Conservation (phyloP, 176 grass and related monocot genomes). For the Cenchrus fungigraminus region DNA sequence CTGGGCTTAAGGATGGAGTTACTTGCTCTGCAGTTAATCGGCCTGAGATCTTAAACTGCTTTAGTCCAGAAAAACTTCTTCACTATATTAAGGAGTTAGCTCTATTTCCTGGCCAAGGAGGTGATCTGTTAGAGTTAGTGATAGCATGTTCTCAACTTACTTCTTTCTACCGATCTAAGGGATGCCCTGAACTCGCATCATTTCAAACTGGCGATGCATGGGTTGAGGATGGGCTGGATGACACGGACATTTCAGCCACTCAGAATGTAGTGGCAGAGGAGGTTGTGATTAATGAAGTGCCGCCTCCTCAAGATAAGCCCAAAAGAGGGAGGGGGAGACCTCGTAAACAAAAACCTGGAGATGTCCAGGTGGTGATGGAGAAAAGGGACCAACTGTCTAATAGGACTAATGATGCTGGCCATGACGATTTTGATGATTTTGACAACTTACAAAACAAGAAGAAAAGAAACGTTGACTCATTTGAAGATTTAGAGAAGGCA, state of each 20-base stretch:
- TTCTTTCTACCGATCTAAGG: slow-evolving; percentile 78
- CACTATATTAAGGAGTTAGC: slow-evolving; percentile 70
- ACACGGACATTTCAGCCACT: slow-evolving; percentile 19
- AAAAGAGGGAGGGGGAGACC: slow-evolving; percentile 80
- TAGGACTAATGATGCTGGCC: slow-evolving; percentile 47
- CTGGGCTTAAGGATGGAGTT: slow-evolving; percentile 78
- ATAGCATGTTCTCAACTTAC: slow-evolving; percentile 80
- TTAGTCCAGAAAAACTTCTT: slow-evolving; percentile 71
- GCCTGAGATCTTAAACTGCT: slow-evolving; percentile 64
- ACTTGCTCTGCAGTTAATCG: slow-evolving; percentile 66
- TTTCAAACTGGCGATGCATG: slow-evolving; percentile 62
- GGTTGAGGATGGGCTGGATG: slow-evolving; percentile 59
- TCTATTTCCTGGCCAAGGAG: slow-evolving; percentile 55
- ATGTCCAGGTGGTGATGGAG: slow-evolving; percentile 46
- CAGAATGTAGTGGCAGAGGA: slow-evolving; percentile 42
- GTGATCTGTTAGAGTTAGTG: slow-evolving; percentile 69
- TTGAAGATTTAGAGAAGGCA: slow-evolving; percentile 61
- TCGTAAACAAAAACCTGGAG: slow-evolving; percentile 67
- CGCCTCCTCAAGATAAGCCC: slow-evolving; percentile 42
- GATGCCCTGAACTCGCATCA: slow-evolving; percentile 75
- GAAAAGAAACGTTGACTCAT: slow-evolving; percentile 51
- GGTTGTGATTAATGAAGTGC: slow-evolving; percentile 50
- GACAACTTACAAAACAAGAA: slow-evolving; percentile 58
- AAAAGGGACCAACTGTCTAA: slow-evolving; percentile 43
- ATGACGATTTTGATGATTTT: slow-evolving; percentile 56